These are phyloP conservation scores for Akanthomyces uredinophilus DNA, from an alignment of 2,329 filamentous ascomycete genomes.

Conservation along the genomic window DNA sequence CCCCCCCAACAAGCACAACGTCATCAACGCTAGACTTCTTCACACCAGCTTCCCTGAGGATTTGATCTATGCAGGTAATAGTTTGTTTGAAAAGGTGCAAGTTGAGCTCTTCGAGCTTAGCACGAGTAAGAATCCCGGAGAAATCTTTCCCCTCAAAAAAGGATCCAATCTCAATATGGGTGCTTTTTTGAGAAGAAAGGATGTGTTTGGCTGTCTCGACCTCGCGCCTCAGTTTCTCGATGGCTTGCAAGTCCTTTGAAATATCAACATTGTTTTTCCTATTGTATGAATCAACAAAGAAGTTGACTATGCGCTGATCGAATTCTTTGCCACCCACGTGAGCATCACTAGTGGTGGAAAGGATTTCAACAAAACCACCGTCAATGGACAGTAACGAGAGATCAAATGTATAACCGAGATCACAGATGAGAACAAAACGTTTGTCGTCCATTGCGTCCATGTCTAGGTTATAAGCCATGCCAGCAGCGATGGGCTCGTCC, in stretches of 20 bases:
- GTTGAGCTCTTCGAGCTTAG: constrained; percentile 99
- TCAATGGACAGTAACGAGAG: constrained; percentile 89
- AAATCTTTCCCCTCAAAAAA: constrained; percentile 98
- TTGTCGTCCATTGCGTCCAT: constrained; percentile 59
- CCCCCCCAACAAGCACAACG: constrained; percentile 96
- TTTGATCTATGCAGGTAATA: constrained; percentile 96
- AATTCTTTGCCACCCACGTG: no score
- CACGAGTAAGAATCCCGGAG: constrained; percentile 94
- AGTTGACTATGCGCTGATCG: no score
- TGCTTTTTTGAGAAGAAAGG: no score
- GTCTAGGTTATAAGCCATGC: constrained; percentile 84
- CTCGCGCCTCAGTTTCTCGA: no score
- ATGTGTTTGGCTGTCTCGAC: no score
- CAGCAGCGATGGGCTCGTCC: constrained; percentile 93
- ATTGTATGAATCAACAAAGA: no score
- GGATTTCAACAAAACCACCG: constrained; percentile 87
- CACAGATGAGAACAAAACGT: constrained; percentile 85
- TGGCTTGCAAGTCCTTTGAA: no score
- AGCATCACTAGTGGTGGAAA: constrained; percentile 92
- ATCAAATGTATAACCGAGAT: constrained; percentile 94
- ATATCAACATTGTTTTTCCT: no score
- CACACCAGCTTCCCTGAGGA: constrained; percentile 95
- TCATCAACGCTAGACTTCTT: constrained; percentile 73
- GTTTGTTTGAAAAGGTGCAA: constrained; percentile 99
- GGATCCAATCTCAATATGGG: constrained; percentile 1